Conservation (phyloP, 2,329 filamentous ascomycete genomes). For the Colletotrichum agaves region DNA sequence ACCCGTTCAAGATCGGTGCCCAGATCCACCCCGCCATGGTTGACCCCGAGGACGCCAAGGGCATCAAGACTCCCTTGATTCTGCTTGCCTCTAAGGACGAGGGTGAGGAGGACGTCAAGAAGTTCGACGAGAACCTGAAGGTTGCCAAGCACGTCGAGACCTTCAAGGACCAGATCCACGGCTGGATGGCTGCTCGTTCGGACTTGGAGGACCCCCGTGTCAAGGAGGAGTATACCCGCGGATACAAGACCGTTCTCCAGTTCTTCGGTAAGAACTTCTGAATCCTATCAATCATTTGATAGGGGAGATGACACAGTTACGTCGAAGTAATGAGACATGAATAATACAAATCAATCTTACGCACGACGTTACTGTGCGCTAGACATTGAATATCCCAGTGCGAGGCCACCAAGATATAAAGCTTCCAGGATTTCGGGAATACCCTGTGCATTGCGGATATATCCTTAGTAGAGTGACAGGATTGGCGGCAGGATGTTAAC, state of each 20-base stretch:
- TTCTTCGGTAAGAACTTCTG: conserved; percentile 67
- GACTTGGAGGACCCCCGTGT: conserved; percentile 67
- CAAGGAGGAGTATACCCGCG: conserved; percentile 70
- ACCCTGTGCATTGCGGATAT: too few species aligned
- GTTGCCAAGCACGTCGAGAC: conserved; percentile 71
- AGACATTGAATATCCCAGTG: too few species aligned
- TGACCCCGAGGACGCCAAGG: conserved; percentile 68
- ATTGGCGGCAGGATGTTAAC: too few species aligned
- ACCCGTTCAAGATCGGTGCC: conserved; percentile 65
- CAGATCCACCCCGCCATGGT: conserved; percentile 72
- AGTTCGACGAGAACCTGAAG: conserved; percentile 64
- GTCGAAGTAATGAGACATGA: too few species aligned
- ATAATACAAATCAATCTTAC: too few species aligned
- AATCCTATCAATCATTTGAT: too few species aligned
- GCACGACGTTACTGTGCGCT: too few species aligned
- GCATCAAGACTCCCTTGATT: conserved; percentile 69
- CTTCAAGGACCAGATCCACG: conserved; percentile 75
- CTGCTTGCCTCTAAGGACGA: conserved; percentile 76
- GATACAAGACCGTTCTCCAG: conserved; percentile 67
- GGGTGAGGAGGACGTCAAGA: conserved; percentile 62
- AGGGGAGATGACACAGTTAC: too few species aligned
- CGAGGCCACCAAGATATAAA: too few species aligned
- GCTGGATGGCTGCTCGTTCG: conserved; percentile 77
- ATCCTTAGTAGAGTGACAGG: too few species aligned
- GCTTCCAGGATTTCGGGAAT: too few species aligned